Conservation (phyloP, 805 yeast genomes). For the Saturnispora besseyi region DNA sequence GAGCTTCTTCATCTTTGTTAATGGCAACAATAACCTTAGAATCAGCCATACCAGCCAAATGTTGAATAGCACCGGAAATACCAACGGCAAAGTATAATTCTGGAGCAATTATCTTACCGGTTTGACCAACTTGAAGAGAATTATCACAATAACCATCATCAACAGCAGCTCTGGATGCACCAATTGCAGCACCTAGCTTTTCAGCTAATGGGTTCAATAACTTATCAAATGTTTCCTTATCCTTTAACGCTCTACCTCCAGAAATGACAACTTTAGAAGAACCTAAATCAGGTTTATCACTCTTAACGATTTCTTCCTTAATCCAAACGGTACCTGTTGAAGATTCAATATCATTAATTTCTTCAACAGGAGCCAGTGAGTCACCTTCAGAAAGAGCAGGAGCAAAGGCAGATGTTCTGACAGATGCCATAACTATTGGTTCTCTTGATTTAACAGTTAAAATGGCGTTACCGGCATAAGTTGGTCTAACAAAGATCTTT, state of each 20-base stretch:
- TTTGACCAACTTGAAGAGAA: conserved; percentile 95
- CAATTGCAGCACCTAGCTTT: conserved; percentile 81
- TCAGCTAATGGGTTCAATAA: conserved; percentile 77
- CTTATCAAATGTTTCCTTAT: conserved; percentile 76
- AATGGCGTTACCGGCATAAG: conserved; percentile 91
- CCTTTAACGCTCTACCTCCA: conserved; percentile 92
- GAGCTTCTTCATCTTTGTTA: conserved; percentile 90
- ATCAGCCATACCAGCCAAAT: conserved; percentile 97
- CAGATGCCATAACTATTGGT: conserved; percentile 57
- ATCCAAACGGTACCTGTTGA: conserved; percentile 51
- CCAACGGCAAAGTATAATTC: conserved; percentile 91
- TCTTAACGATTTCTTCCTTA: conserved; percentile 61
- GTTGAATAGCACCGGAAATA: conserved; percentile 95
- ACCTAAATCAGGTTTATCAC: conserved; percentile 86
- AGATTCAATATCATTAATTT: conserved; percentile 33
- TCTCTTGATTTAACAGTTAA: conserved; percentile 72
- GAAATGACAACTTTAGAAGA: conserved; percentile 76
- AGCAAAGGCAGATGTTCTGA: conserved; percentile 76
- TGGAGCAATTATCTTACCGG: conserved; percentile 97
- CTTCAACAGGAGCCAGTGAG: conserved; percentile 37
- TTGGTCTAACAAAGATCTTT: conserved; percentile 81
- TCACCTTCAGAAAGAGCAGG: conserved; percentile 28
- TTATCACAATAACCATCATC: conserved; percentile 94
- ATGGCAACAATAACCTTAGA: conserved; percentile 89
- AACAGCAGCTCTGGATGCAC: conserved; percentile 97